Percentiles rank a stretch among this genome's conserved stretches.
These are phyloP conservation scores for Solanum etuberosum DNA, from an alignment of 257 asterid species.

Conservation along the genomic window DNA sequence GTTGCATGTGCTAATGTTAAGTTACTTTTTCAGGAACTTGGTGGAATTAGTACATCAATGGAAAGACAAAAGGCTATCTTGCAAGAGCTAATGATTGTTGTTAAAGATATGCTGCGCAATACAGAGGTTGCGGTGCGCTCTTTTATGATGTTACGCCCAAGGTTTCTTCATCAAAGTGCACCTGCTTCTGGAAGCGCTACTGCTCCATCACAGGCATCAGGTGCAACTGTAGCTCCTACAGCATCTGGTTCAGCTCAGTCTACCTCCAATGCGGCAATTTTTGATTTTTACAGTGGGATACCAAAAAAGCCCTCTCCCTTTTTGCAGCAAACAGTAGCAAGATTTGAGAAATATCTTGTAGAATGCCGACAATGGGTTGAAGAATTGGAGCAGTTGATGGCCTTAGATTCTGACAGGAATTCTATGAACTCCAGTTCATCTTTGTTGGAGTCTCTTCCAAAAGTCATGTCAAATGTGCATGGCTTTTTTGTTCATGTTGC, in stretches of 20 bases:
- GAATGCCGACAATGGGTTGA: constrained; percentile 92
- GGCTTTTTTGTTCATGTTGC: constrained; percentile 96
- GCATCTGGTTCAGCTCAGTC: constrained; percentile 49
- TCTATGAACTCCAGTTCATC: constrained; percentile 45
- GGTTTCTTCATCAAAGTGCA: constrained; percentile 66
- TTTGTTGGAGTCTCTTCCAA: constrained; percentile 83
- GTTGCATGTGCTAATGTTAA: neutral
- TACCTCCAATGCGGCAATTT: constrained; percentile 45
- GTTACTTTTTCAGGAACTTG: constrained; percentile 57
- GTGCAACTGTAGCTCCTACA: constrained; percentile 42
- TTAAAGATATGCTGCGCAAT: constrained; percentile 77
- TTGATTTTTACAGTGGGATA: constrained; percentile 84
- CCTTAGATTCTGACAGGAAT: constrained; percentile 51
- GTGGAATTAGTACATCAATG: constrained; percentile 69
- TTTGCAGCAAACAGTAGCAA: constrained; percentile 71
- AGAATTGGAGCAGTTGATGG: constrained; percentile 84
- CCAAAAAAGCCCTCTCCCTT: constrained; percentile 92
- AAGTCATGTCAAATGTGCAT: constrained; percentile 85
- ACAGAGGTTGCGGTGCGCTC: constrained; percentile 92
- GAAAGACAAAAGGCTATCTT: constrained; percentile 78
- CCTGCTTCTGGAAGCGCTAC: constrained; percentile 32
- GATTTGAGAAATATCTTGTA: constrained; percentile 82
- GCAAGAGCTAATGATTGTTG: constrained; percentile 73
- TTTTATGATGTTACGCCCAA: constrained; percentile 77
- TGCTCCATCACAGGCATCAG: constrained; percentile 55